Evolutionary conservation across 768 basidiomycete species (phyloP).

Genomic region (Boletus coccyginus): DNA sequence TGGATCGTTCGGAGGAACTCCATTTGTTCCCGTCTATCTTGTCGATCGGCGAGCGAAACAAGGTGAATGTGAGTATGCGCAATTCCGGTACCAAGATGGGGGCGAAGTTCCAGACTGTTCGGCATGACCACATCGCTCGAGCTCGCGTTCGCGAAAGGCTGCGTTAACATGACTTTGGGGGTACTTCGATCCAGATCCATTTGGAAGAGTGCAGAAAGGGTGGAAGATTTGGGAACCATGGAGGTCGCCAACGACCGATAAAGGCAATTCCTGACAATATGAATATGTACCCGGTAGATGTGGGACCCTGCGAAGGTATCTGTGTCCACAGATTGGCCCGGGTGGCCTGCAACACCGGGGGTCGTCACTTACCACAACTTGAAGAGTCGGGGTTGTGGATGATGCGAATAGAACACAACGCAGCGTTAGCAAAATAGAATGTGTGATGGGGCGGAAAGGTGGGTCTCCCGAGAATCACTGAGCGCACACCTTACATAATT

Average conservation of each 20-base stretch:
- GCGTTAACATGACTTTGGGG: not conserved
- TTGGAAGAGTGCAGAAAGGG: slow-evolving; percentile 14
- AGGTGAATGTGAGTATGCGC: slow-evolving; percentile 47
- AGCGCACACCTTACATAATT: no score
- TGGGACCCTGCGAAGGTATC: not conserved
- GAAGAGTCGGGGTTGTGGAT: no score
- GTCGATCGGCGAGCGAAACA: slow-evolving; percentile 55
- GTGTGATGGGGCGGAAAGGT: no score
- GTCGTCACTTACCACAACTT: no score
- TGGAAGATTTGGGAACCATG: slow-evolving; percentile 8
- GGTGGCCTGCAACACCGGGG: no score
- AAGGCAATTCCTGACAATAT: slow-evolving; percentile 20
- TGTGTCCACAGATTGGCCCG: no score
- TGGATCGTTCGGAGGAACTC: slow-evolving; percentile 47
- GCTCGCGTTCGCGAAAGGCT: not conserved
- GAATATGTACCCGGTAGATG: slow-evolving; percentile 23
- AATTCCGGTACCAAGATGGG: slow-evolving; percentile 32
- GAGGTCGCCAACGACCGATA: slow-evolving; percentile 15
- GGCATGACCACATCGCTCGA: not conserved
- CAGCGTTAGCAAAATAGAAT: no score
- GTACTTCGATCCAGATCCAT: slow-evolving; percentile 11
- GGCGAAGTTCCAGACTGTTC: not conserved
- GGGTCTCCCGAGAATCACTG: no score
- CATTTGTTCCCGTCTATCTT: slow-evolving; percentile 58
- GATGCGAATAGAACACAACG: no score